Conservation (phyloP, 768 basidiomycete genomes). For the Lyophyllum atratum region DNA sequence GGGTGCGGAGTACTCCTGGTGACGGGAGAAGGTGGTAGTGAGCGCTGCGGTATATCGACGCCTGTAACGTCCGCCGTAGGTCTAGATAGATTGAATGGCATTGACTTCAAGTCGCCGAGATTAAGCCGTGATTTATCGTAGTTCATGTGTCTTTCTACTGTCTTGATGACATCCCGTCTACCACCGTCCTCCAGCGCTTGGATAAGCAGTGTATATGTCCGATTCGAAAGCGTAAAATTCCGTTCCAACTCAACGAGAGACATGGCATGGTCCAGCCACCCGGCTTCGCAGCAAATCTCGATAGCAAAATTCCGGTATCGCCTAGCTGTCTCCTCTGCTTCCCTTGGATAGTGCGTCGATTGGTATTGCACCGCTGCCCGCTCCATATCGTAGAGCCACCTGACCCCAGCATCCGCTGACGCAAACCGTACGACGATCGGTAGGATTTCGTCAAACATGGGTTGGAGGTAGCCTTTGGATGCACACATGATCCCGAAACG, state of each 20-base stretch:
- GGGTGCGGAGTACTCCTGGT: neutral
- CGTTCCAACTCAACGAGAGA: slow-evolving; percentile 1
- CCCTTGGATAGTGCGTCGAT: neutral
- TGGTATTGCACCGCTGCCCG: slow-evolving; percentile 5
- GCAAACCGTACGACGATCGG: slow-evolving; percentile 15
- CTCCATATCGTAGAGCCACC: slow-evolving; percentile 15
- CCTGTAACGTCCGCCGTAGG: neutral
- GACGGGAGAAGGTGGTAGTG: neutral
- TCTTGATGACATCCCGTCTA: neutral
- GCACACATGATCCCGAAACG: slow-evolving; percentile 21
- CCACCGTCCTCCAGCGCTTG: slow-evolving; percentile 2
- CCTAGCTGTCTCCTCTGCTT: neutral
- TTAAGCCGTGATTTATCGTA: neutral
- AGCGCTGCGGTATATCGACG: neutral
- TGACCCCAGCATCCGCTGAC: neutral
- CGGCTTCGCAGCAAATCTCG: slow-evolving; percentile 16
- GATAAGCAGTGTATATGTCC: slow-evolving; percentile 9
- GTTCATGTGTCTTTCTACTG: neutral
- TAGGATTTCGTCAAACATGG: slow-evolving; percentile 16
- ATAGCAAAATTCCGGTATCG: slow-evolving; percentile 10
- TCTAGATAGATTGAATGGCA: neutral
- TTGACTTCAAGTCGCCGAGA: neutral
- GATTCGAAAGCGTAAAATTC: slow-evolving; percentile 6
- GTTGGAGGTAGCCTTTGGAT: slow-evolving; percentile 21
- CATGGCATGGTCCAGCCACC: slow-evolving; percentile 18